Base-by-base conservation (phyloP, 148 eudicot genomes). In the Vaccinium darrowii region DNA sequence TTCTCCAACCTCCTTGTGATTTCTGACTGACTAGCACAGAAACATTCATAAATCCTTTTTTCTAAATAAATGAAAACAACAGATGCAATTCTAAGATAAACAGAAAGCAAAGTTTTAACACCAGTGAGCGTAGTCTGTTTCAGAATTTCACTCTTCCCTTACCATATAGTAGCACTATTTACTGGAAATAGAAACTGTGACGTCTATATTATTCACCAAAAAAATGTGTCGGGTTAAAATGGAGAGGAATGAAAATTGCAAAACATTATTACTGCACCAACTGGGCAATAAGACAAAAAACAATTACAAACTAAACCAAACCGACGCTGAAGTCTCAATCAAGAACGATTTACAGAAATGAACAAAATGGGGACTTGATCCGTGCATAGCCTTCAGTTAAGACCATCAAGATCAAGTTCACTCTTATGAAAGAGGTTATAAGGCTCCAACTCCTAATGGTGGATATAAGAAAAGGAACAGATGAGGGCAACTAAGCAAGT, bases 21-120 rank as follows among this genome's bases (percentile, higher is more conserved):
- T 83, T 97, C 99, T 88, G 99, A 97, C 99, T 97, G 90, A 91
- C 95, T 93, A 95, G 93, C 94, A 97, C 87, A 88, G 65, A 89
- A 88, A 92, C 88, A 93, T 87, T 94, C 86, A 94, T 92, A 88
- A 89, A 90, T 88, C 89, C 76, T 65, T 16, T 81, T 15, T 51
- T 84, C 75, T 88, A 79, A 43, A 84, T 82, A 21, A 85, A 85
- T 23, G 62, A 85, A 76, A 84, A 23, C 23, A 87, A 57, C 21
- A 84, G 19, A 84, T 86, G 33, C 62, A 84, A 65, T 10, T 65
- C 72, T 62, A 23, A 65, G 33, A 65, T 30, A 65, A 65, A 39
- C 47, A 81, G 39, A 63, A 12, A 27, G 72, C 18, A 15, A 11
- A 47, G 30, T 58, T 53, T 21, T 4, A 9, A 21, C 25, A 62